Evolutionary conservation across 2,329 filamentous ascomycete species (phyloP), one percentile per base, ranked within the genome.

Genomic region (Cephalotrichum gorgonifer): DNA sequence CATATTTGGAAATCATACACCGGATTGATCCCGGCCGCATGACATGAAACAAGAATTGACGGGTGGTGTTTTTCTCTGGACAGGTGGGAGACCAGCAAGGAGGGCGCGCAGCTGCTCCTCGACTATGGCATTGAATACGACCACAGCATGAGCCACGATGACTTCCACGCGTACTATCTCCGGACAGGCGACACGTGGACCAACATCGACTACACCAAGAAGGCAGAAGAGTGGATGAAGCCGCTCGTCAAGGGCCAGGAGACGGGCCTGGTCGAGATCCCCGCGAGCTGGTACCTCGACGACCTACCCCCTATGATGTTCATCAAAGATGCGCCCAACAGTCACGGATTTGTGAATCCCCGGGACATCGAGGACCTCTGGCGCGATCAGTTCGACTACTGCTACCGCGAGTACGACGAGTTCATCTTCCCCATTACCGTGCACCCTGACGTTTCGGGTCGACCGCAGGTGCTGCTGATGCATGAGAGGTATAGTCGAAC

Each of bases 371-470:
- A 85, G 56, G 77, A 81, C 14, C 72, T 83, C 30, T 84, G 79
- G 80, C 66, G 74, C 44, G 78, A 84, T 52, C 79, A 84, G 54
- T 85, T 85, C 51, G 75, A 83, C 56, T 88, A 87, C 63, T 87
- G 85, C 57, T 88, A 88, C 60, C 71, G 83, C 26, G 83, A 88
- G 62, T 83, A 86, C 53, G 83, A 88, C 55, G 81, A 86, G 55
- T 88, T 88, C 53, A 76, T 87, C 47, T 88, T 88, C 56, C 84
- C 85, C 0, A 84, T 88, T 63, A 88, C 85, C 0, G 83, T 88
- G 31, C 85, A 88, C 61, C 85, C 85, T 0, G 85, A 88, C 57
- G 81, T 85, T 0, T 81, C 76, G 3, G 85, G 85, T 0, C 72
- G 83, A 17, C 85, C 85, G 1, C 85, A 88, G 62, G 85, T 81